These are phyloP conservation scores for Phycomyces nitens DNA, from an alignment of 192 early-diverging fungal genomes.

Conservation along the genomic window DNA sequence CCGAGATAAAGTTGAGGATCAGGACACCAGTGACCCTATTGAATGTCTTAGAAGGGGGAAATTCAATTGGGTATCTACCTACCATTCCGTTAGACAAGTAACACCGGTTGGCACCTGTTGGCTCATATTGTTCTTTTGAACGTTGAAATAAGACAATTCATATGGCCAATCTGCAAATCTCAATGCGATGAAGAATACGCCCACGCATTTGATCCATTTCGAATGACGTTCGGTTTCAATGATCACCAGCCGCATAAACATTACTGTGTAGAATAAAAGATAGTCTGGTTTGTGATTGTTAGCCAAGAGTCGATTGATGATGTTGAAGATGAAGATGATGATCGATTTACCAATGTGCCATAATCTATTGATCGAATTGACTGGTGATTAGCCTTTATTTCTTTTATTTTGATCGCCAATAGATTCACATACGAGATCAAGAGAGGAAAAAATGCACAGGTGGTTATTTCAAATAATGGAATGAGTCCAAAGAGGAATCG, in stretches of 20 bases:
- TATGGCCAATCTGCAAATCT: slow-evolving; percentile 41
- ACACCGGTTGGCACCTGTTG: slow-evolving; percentile 8
- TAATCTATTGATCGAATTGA: slow-evolving; percentile 12
- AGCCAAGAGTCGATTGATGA: neutral
- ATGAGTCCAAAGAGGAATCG: slow-evolving; percentile 27
- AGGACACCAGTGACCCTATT: slow-evolving; percentile 31
- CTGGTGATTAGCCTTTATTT: slow-evolving; percentile 4
- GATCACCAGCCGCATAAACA: slow-evolving; percentile 32
- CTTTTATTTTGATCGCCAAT: neutral
- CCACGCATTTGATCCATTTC: slow-evolving; percentile 25
- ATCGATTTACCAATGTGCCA: slow-evolving; percentile 23
- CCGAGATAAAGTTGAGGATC: slow-evolving; percentile 36
- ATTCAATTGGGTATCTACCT: neutral
- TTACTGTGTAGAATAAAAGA: slow-evolving; percentile 26
- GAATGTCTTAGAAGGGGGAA: no score
- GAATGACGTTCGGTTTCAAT: slow-evolving; percentile 21
- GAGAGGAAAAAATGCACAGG: slow-evolving; percentile 31
- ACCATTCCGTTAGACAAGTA: slow-evolving; percentile 29
- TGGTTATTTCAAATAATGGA: slow-evolving; percentile 31
- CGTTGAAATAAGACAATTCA: slow-evolving; percentile 16
- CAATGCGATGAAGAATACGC: slow-evolving; percentile 16
- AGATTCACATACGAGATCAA: slow-evolving; percentile 27
- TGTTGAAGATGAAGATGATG: neutral
- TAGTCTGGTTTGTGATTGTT: neutral
- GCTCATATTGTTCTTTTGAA: slow-evolving; percentile 8